Evolutionary conservation across 202 grass and related monocot genomes (phyloP), one percentile per base, ranked within the genome.

Genomic region (Carex arenaria): DNA sequence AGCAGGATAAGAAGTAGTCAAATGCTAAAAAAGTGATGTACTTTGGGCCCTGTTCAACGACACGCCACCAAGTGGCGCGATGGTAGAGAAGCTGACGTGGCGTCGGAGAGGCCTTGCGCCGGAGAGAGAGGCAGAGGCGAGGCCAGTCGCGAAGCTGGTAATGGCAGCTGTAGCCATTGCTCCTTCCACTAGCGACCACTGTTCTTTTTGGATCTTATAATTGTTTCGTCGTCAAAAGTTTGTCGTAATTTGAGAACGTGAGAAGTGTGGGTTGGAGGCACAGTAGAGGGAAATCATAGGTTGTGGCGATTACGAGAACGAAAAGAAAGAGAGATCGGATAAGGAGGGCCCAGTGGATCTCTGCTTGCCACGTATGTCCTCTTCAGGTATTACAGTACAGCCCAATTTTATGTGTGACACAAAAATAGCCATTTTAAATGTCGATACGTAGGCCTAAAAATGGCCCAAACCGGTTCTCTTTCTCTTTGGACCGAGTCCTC

Each of bases 161-260:
- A 82, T 30, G 60, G 80, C 80, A 82, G 51, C 78, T 65, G 36
- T n/a, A 82, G 60, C 62, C 80, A 82, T 82, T 82, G 43, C 14
- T 65, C 42, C 19, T 59, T 45, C 51, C 30, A 7, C 14, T 61
- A 3, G 22, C 31, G 26, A 15, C 38, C 79, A 49, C 11, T 28
- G 14, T 4, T 66, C 20, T 51, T 30, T 81, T 12, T 66, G 7
- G 6, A n/a, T 20, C 43, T 42, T 64, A 18, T 20, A 62, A 62
- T 49, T 23, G 34, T 45, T 18, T 34, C 20, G 59, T 61, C 43
- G 36, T 12, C 19, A 51, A 32, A 40, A 40, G 38, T 36, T 36
- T 14, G 64, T 68, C 18, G 60, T 22, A 47, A 80, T 32, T 9
- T n/a, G 57, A 45, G 52, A 42, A 19, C 18, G 57, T 81, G 56